Percentiles rank a stretch among this genome's conserved stretches.
Evolutionary conservation across 31 red algal genomes (phyloP).

Genomic region (Bonnemaisonia californica): DNA sequence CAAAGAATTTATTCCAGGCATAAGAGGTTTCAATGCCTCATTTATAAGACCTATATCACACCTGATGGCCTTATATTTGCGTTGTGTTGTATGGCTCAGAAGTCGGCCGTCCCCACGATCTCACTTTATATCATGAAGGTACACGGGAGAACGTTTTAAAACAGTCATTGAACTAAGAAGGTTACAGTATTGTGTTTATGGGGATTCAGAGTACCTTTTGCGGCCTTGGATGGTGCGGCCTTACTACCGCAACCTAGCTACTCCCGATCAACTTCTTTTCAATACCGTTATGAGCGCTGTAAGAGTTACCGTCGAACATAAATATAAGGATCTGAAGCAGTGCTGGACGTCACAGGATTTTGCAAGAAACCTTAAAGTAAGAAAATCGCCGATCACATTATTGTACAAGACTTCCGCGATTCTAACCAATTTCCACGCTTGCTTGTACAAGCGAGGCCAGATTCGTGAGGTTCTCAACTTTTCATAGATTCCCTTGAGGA

Average conservation of each 20-base stretch:
- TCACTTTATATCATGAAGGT: neutral
- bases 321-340: no score
- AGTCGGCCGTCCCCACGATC: neutral
- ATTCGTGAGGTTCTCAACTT: no score
- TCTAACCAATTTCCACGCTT: no score
- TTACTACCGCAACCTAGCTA: neutral
- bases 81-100: neutral
- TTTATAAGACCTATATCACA: neutral
- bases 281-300: conserved; percentile 10
- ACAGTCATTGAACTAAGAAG: neutral
- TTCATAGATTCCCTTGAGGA: no score
- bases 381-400: no score
- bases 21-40: no score
- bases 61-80: conserved; percentile 5
- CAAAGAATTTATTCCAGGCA: no score
- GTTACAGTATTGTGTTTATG: neutral
- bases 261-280: neutral
- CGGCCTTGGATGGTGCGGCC: neutral
- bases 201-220: neutral
- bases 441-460: no score
- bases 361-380: no score
- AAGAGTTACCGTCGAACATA: no score
- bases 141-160: neutral
- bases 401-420: no score
- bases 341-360: no score